Evolutionary conservation across 164 flowering plant genomes (phyloP).

Genomic region (Magnolia changhungtana): DNA sequence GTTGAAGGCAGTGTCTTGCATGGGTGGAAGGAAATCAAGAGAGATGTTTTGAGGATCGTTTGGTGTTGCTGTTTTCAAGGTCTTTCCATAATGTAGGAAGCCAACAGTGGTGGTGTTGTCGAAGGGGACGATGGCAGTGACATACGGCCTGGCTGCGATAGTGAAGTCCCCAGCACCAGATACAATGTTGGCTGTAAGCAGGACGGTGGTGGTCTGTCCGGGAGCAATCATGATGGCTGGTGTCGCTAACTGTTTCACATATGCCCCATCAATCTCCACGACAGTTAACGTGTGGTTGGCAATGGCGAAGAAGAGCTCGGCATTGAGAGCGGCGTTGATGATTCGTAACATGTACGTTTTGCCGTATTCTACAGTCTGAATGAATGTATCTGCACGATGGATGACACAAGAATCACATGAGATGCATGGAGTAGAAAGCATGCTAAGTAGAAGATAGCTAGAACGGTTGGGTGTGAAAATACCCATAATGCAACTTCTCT

Average conservation of each 20-base stretch:
- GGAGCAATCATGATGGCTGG: conserved; percentile 30
- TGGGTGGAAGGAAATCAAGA: conserved; percentile 31
- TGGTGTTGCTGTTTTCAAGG: neutral
- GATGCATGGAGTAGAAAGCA: neutral
- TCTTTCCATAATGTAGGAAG: conserved; percentile 30
- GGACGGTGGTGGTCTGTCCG: conserved; percentile 34
- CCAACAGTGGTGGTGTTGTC: conserved; percentile 42
- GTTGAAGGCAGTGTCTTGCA: conserved; percentile 41
- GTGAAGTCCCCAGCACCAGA: conserved; percentile 21
- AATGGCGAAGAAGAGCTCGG: conserved; percentile 37
- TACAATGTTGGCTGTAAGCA: conserved; percentile 28
- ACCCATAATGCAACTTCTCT: neutral
- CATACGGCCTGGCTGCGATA: conserved; percentile 46
- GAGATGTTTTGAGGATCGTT: neutral
- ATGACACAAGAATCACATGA: neutral
- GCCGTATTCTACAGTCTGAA: conserved; percentile 36
- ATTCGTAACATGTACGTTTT: conserved; percentile 56
- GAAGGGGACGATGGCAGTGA: conserved; percentile 38
- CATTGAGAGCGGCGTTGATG: conserved; percentile 56
- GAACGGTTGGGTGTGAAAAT: too few relatives aligned
- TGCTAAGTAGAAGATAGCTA: neutral
- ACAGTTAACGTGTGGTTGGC: conserved; percentile 37
- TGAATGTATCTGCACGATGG: conserved; percentile 41
- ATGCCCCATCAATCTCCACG: conserved; percentile 31
- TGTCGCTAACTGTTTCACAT: conserved; percentile 31